These are phyloP conservation scores for Fraxinus greggii DNA, from an alignment of 305 asterid genomes.

Conservation along the genomic window DNA sequence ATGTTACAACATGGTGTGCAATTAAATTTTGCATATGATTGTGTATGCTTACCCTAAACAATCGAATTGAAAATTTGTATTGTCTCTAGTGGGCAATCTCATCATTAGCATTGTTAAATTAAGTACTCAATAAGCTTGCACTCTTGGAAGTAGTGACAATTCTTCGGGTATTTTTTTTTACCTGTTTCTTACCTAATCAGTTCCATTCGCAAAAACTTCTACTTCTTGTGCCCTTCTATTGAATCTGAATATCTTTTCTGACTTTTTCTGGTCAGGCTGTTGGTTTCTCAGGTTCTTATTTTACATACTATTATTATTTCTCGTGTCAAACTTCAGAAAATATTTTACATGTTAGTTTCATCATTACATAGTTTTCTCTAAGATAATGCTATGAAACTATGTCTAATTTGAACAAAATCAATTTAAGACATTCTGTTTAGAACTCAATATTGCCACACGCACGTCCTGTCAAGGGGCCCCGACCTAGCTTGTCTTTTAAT, in stretches of 20 bases:
- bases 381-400: background rate
- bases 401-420: background rate
- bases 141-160: background rate
- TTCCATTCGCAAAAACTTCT: background rate
- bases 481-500: background rate
- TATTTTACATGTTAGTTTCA: background rate
- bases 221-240: background rate
- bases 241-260: background rate
- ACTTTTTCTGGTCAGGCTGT: background rate
- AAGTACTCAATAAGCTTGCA: background rate
- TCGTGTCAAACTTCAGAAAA: background rate
- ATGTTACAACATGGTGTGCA: background rate
- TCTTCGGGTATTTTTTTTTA: background rate
- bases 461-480: background rate
- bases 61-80: background rate
- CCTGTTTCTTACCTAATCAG: background rate
- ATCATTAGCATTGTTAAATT: background rate
- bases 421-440: background rate
- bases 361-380: background rate
- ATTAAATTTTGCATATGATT: background rate
- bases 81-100: background rate
- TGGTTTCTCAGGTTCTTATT: background rate
- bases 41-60: background rate
- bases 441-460: background rate
- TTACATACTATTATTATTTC: background rate